Evolutionary conservation across 306 rosid species (phyloP), one percentile per base, ranked within the genome.

Genomic region (Mimosa pudica): DNA sequence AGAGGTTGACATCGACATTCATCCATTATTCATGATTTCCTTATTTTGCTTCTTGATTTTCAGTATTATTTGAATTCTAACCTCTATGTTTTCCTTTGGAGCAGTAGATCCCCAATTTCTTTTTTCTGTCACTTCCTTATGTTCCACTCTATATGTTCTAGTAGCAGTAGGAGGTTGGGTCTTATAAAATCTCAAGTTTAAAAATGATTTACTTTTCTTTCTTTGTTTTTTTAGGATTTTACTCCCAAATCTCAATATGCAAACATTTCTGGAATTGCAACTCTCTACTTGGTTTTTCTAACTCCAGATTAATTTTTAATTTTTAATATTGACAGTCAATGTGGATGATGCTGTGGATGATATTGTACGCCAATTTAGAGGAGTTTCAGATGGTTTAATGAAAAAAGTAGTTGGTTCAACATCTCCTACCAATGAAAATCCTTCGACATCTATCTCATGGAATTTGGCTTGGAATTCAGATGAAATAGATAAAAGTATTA

Each of bases 301-400:
- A 70, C 76, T 83, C 73, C 63, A 38, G 73, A 51, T 80, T 75
- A 55, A 73, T 67, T 33, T 49, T 65, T 36, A 17, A 2, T 82
- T 72, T 51, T 55, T 79, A n/a, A 76, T 52, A 62, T 71, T 33
- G 61, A 65, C 97, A 96, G 99, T 96, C 65, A 96, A 96, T 68
- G 97, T 93, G 73, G 99, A 96, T 85, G 98, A 96, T 83, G 99
- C 97, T 18, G 89, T 93, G 88, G 99, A 96, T 79, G 98, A 93
- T 80, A 91, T 96, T 82, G 92, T 91, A 77, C 93, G 98, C 71
- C 99, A 96, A 81, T 93, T 96, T 75, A 96, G 87, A 89, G 99
- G 97, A 42, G 99, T 96, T 85, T 91, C 99, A 71, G 94, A 88
- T 89, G 97, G 97, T 78, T 87, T 96, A 63, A 88, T 88, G 82